Percentiles rank a stretch among this genome's conserved stretches.
These are phyloP conservation scores for Xylaria polymorpha DNA, from an alignment of 2,329 filamentous ascomycete species.

Conservation along the genomic window DNA sequence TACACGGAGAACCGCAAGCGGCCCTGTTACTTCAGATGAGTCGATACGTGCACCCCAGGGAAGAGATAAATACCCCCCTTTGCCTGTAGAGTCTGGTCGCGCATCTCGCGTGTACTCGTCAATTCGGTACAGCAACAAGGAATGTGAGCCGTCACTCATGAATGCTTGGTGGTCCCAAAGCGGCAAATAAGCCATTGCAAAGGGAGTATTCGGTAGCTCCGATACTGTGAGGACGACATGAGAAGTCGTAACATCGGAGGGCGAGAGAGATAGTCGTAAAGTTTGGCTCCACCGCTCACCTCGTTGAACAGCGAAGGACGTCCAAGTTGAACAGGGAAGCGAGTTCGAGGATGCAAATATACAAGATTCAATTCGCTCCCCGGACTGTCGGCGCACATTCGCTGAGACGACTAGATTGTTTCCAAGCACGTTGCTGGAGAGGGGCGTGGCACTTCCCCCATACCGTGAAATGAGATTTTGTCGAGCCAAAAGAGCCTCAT, in stretches of 20 bases:
- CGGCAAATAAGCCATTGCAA: slow-evolving; percentile 92
- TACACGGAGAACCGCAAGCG: slow-evolving; percentile 81
- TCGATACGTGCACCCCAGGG: slow-evolving; percentile 80
- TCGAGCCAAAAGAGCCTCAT: slow-evolving; percentile 79
- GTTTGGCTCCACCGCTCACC: slow-evolving; percentile 91
- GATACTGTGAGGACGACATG: slow-evolving; percentile 92
- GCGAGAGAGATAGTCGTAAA: slow-evolving; percentile 80
- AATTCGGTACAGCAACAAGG: slow-evolving; percentile 85
- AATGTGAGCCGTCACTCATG: slow-evolving; percentile 84
- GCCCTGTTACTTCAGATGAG: slow-evolving; percentile 80
- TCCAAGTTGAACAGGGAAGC: slow-evolving; percentile 83
- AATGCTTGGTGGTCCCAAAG: slow-evolving; percentile 95
- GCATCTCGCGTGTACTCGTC: slow-evolving; percentile 86
- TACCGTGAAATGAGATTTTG: slow-evolving; percentile 77
- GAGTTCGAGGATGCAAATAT: slow-evolving; percentile 89
- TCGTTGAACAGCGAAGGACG: slow-evolving; percentile 81
- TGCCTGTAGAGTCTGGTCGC: slow-evolving; percentile 71
- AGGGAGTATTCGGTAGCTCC: slow-evolving; percentile 86
- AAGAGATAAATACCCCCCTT: slow-evolving; percentile 86
- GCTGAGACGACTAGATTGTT: slow-evolving; percentile 87
- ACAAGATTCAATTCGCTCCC: slow-evolving; percentile 86
- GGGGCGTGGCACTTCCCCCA: slow-evolving; percentile 78
- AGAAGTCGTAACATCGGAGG: slow-evolving; percentile 81
- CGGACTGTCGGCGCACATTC: slow-evolving; percentile 82
- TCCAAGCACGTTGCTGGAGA: slow-evolving; percentile 70